Percentiles rank a stretch among this genome's conserved stretches.
Conservation (phyloP, 2,329 filamentous ascomycete genomes). For the Penicillium sp. region DNA sequence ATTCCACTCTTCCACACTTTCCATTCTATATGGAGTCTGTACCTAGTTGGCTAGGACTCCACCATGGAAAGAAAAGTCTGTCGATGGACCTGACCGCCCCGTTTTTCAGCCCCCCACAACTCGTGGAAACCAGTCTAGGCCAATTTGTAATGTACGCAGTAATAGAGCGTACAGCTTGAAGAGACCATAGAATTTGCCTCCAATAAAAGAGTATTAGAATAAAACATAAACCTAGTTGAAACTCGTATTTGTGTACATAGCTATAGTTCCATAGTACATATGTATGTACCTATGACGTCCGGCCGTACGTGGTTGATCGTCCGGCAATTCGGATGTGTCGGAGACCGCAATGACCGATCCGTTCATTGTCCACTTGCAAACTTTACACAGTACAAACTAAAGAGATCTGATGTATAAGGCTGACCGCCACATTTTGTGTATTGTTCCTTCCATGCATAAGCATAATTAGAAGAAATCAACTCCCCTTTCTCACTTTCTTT, state of each 20-base stretch:
- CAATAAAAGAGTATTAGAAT: background rate
- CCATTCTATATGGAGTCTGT: background rate
- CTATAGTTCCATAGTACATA: too few species aligned
- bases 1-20: too few species aligned
- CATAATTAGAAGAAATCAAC: background rate
- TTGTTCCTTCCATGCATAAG: background rate
- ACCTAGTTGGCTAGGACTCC: background rate
- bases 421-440: slow-evolving; percentile 15
- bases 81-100: background rate
- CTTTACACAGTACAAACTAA: background rate
- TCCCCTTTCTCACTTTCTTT: background rate
- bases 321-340: slow-evolving; percentile 13
- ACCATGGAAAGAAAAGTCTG: slow-evolving; percentile 4
- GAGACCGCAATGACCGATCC: slow-evolving; percentile 15
- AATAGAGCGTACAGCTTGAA: background rate
- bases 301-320: background rate
- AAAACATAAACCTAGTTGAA: too few species aligned
- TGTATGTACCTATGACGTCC: too few species aligned
- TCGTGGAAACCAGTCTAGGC: background rate
- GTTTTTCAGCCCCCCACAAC: background rate
- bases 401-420: slow-evolving; percentile 16
- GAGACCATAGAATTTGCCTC: background rate
- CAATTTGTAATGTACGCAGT: background rate
- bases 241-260: too few species aligned
- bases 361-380: background rate